A percentile compares a stretch with the other conserved stretches of the same genome.
phyloP scores from a whole-genome alignment of 257 asterid genomes.

The Capsicum baccatum region DNA sequence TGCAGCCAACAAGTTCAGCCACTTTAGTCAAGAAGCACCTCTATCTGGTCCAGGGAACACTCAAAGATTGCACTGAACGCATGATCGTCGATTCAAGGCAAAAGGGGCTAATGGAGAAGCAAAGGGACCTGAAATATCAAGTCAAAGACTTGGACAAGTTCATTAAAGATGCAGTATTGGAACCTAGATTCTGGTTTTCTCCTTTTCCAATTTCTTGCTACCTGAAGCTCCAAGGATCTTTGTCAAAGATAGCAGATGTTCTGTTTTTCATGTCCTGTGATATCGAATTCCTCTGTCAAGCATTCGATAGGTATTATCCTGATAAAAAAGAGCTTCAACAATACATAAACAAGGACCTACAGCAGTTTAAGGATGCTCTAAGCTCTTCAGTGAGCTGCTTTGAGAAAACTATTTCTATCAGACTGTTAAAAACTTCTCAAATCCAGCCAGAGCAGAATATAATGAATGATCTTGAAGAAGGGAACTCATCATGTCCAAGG shows the following conservation, averaged over 20 bases:
- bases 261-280: constrained; percentile 45
- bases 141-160: constrained; percentile 45
- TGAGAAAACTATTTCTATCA: constrained; percentile 25
- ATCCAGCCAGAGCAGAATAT: constrained; percentile 33
- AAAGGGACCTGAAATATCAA: constrained; percentile 37
- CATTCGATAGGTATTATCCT: constrained; percentile 31
- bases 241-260: constrained; percentile 47
- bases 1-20: constrained; percentile 65
- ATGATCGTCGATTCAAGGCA: constrained; percentile 22
- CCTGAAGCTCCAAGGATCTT: constrained; percentile 47
- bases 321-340: constrained; percentile 48
- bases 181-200: constrained; percentile 69
- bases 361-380: constrained; percentile 39
- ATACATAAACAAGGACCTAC: constrained; percentile 38
- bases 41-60: constrained; percentile 34
- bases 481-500: constrained; percentile 32
- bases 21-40: constrained; percentile 57
- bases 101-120: constrained; percentile 40
- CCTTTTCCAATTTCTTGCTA: constrained; percentile 58
- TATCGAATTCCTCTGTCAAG: constrained; percentile 42
- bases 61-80: constrained; percentile 37
- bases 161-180: constrained; percentile 57
- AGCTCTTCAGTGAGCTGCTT: constrained; percentile 31
- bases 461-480: constrained; percentile 45
- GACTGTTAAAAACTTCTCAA: constrained; percentile 32